These are phyloP conservation scores for Candida adriatica DNA, from an alignment of 805 yeast species.

Conservation along the genomic window DNA sequence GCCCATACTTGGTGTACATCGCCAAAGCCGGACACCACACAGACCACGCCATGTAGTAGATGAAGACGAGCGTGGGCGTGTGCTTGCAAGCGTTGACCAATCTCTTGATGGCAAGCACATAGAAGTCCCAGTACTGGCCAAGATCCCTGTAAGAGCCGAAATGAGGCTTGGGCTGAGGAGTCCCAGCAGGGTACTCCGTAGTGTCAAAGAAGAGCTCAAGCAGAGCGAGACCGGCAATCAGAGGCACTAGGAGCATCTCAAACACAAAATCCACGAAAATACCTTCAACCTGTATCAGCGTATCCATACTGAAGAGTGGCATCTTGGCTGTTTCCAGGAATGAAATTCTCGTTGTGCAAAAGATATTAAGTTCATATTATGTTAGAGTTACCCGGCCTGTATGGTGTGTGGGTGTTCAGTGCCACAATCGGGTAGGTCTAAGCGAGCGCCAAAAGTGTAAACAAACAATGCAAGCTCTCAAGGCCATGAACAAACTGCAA, in stretches of 20 bases:
- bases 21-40: constrained; percentile 1
- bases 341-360: not conserved
- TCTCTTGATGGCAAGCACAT: not conserved
- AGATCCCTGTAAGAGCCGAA: no score
- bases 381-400: no score
- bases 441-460: no score
- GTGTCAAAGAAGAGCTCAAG: constrained; percentile 5
- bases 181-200: constrained; percentile 5
- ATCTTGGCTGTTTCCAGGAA: not conserved
- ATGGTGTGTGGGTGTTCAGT: no score
- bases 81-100: not conserved
- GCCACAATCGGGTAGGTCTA: no score
- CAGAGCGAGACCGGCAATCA: not conserved
- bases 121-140: not conserved
- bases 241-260: constrained; percentile 3
- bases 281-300: constrained; percentile 1
- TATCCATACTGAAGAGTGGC: not conserved
- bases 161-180: not conserved
- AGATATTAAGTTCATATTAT: not conserved
- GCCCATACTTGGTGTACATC: not conserved
- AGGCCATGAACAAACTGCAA: no score
- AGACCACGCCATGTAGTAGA: not conserved
- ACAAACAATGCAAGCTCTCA: no score
- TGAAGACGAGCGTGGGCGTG: not conserved
- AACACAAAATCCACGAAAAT: constrained; percentile 4